These are phyloP conservation scores for Chaetomidium leptoderma DNA, from an alignment of 495 filamentous ascomycete genomes.

Conservation along the genomic window DNA sequence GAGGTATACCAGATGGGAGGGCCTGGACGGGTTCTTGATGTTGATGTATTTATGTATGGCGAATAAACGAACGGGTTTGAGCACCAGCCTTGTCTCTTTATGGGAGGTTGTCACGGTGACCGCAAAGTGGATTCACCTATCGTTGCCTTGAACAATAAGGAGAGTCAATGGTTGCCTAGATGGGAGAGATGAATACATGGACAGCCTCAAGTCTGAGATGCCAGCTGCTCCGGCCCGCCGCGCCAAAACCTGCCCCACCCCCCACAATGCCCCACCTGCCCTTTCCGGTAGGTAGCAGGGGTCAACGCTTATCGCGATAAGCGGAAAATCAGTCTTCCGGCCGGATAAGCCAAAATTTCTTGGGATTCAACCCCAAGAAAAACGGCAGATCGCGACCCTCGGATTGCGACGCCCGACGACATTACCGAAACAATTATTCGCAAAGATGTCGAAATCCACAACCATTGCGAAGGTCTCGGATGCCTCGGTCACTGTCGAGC, in stretches of 20 bases:
- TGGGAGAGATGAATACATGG: too few species aligned
- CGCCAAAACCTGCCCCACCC: neutral
- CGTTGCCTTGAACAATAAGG: too few species aligned
- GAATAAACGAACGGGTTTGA: neutral
- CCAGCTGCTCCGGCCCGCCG: neutral
- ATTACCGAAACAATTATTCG: neutral
- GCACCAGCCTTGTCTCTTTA: neutral
- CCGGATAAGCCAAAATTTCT: conserved; percentile 27
- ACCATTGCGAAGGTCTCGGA: conserved; percentile 28
- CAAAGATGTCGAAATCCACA: conserved; percentile 28
- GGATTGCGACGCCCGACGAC: conserved; percentile 12
- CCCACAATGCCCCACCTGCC: conserved; percentile 18
- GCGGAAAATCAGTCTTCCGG: conserved; percentile 16
- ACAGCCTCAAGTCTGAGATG: too few species aligned
- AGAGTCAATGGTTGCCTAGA: too few species aligned
- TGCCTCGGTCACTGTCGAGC: conserved; percentile 37
- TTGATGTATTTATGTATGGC: conserved; percentile 10
- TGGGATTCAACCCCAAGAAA: conserved; percentile 6
- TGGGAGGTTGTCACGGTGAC: neutral
- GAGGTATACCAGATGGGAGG: neutral
- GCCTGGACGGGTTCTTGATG: neutral
- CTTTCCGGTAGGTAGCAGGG: conserved; percentile 4
- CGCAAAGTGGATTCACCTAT: neutral
- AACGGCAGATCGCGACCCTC: conserved; percentile 4
- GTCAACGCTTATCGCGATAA: conserved; percentile 19